phyloP scores from a whole-genome alignment of 202 grass and related monocot genomes.

The Zoysia matrella region DNA sequence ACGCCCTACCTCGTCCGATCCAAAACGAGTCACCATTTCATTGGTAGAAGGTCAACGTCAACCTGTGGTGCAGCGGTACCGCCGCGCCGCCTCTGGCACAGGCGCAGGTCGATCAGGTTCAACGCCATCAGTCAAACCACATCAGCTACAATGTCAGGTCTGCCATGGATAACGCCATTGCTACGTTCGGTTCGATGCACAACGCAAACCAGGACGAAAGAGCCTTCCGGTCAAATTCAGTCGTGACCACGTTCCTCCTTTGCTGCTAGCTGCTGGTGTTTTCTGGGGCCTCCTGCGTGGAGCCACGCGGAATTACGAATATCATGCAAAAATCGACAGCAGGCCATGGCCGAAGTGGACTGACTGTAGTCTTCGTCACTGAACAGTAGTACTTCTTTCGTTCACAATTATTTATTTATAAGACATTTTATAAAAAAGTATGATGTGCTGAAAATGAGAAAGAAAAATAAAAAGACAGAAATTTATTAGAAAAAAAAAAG shows the following conservation, averaged over 20 bases:
- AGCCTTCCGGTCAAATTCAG: constrained; percentile 42
- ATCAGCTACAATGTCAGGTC: constrained; percentile 12
- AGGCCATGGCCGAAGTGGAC: no score
- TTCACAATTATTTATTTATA: no score
- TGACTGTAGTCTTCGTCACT: no score
- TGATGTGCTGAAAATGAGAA: no score
- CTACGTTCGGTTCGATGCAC: constrained; percentile 28
- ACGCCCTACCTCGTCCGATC: no score
- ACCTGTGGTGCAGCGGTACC: neutral
- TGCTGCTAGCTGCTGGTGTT: constrained; percentile 21
- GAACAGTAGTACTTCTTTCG: no score
- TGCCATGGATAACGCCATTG: constrained; percentile 14
- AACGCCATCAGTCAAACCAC: constrained; percentile 46
- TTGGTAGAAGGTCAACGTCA: neutral
- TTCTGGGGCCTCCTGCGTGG: constrained; percentile 23
- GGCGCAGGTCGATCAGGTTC: neutral
- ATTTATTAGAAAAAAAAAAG: no score
- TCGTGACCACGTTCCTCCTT: neutral
- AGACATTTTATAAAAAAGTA: no score
- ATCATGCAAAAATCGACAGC: no score
- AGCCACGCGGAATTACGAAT: neutral
- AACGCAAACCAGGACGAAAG: constrained; percentile 2
- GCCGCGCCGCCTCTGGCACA: constrained; percentile 30
- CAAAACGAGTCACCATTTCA: no score
- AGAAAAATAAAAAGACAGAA: no score